Conservation (phyloP, 108 stramenopile species). For the Aureococcus anophagefferens region DNA sequence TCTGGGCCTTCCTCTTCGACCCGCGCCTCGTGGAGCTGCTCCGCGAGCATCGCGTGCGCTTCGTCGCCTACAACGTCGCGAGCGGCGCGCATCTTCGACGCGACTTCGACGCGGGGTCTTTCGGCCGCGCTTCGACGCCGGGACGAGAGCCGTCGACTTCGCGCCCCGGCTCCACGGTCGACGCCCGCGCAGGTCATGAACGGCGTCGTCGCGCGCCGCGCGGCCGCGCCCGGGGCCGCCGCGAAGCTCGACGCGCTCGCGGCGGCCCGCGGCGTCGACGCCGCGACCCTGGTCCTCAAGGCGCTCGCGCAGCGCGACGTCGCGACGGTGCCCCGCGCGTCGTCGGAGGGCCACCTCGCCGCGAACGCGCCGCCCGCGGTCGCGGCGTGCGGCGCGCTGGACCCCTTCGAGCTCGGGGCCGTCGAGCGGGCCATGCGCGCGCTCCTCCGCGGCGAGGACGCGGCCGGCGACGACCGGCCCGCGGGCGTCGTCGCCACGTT, state of each 20-base stretch:
- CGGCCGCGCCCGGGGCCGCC: constrained; percentile 29
- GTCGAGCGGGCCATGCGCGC: constrained; percentile 35
- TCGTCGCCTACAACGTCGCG: constrained; percentile 57
- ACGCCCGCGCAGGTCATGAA: too few species aligned
- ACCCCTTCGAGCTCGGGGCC: constrained; percentile 14
- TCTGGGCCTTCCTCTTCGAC: constrained; percentile 63
- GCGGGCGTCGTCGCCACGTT: constrained; percentile 37
- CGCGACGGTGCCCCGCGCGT: constrained; percentile 28
- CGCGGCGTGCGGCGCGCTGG: not conserved
- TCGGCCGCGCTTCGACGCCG: too few species aligned
- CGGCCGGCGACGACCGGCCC: not conserved
- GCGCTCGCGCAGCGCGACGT: constrained; percentile 17
- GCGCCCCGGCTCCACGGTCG: too few species aligned
- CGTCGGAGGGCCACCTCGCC: constrained; percentile 19
- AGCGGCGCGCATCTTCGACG: too few species aligned
- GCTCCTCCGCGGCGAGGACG: constrained; percentile 37
- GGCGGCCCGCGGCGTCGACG: constrained; percentile 16
- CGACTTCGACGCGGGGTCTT: too few species aligned
- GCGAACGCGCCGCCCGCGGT: constrained; percentile 40
- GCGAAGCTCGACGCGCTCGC: constrained; percentile 17
- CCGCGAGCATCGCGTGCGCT: constrained; percentile 42
- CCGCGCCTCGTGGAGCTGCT: constrained; percentile 46
- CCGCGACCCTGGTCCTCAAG: constrained; percentile 29
- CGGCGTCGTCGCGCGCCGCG: constrained; percentile 28
- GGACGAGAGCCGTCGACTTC: too few species aligned